Conservation (phyloP, 1,284 basidiomycete genomes). For the Ceratorhiza oryzae-sativae region DNA sequence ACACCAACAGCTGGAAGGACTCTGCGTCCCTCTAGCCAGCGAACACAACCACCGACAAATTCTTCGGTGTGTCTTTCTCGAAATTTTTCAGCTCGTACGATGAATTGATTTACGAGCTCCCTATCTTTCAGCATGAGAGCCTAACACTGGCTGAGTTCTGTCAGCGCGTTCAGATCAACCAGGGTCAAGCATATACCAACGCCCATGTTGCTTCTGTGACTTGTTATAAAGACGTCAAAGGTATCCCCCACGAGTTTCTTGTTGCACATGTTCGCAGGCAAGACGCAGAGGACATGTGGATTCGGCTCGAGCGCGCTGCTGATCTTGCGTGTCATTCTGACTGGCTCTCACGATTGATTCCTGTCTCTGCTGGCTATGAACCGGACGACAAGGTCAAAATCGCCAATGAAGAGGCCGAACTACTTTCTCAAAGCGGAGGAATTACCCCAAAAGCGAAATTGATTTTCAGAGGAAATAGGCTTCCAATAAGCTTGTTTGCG, state of each 20-base stretch:
- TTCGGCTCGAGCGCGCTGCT: conserved; percentile 1
- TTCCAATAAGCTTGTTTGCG: not conserved
- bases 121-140: not conserved
- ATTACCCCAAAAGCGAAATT: conserved; percentile 1
- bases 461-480: not conserved
- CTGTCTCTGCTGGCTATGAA: not conserved
- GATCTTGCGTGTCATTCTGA: not conserved
- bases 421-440: not conserved
- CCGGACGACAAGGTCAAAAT: conserved; percentile 4
- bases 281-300: not conserved
- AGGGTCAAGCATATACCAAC: not conserved
- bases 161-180: not conserved
- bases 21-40: no score
- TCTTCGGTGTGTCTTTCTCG: no score
- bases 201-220: not conserved
- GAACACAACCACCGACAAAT: no score
- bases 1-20: no score
- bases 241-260: conserved; percentile 5
- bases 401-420: not conserved
- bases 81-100: no score
- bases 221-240: conserved; percentile 2
- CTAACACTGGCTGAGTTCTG: not conserved
- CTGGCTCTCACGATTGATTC: not conserved
- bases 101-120: not conserved
- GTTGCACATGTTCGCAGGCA: not conserved